A percentile compares a stretch with the other conserved stretches of the same genome.
These are phyloP conservation scores for Plantago major DNA, from an alignment of 257 asterid species.

Conservation along the genomic window DNA sequence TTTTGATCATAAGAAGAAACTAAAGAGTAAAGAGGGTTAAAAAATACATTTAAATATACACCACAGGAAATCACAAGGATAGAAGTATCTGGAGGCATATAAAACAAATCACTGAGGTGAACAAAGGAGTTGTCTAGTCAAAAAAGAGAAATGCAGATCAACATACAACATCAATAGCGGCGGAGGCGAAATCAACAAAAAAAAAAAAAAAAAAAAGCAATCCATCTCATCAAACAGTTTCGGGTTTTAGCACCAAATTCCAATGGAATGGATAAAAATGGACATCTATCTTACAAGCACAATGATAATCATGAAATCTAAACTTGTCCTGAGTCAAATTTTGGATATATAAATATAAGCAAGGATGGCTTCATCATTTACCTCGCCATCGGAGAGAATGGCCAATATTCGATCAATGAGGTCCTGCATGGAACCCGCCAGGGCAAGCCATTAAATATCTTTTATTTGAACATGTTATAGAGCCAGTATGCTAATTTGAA, in stretches of 20 bases:
- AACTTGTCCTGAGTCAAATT: constrained; percentile 4
- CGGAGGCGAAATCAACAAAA: background rate
- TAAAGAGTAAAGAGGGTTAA: no score
- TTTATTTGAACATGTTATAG: constrained; percentile 8
- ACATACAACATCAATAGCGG: background rate
- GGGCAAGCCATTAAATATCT: constrained; percentile 6
- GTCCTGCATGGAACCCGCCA: constrained; percentile 50
- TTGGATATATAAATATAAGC: constrained; percentile 15
- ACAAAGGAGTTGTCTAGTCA: background rate
- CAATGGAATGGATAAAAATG: background rate
- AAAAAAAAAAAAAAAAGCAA: background rate
- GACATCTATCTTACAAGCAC: no score
- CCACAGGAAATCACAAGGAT: constrained; percentile 10
- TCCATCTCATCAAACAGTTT: constrained; percentile 9
- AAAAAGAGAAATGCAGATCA: background rate
- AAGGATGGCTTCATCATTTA: constrained; percentile 24
- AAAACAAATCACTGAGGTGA: background rate
- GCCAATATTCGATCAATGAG: constrained; percentile 88
- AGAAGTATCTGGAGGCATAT: constrained; percentile 6
- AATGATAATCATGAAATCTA: background rate
- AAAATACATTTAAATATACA: no score
- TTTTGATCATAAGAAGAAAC: no score
- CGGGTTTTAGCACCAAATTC: constrained; percentile 1
- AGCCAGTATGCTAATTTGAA: constrained; percentile 5
- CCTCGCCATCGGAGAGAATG: constrained; percentile 80